phyloP scores from a whole-genome alignment of 352 stramenopile genomes.

The Phytophthora pini region DNA sequence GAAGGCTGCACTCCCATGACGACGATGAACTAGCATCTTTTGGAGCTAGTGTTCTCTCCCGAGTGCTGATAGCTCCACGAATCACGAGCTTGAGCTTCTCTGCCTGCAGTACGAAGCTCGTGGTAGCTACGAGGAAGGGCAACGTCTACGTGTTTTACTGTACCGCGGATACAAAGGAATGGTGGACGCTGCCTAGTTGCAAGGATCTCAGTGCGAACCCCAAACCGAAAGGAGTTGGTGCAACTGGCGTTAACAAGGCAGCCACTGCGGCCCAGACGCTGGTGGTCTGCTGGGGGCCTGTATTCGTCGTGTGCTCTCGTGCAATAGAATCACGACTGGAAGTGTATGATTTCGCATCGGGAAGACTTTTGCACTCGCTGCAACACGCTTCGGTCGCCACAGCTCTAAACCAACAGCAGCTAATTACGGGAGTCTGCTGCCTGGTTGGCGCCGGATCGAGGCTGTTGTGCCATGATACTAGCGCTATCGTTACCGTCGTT shows the following conservation, averaged over 20 bases:
- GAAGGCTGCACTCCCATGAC: slow-evolving; percentile 16
- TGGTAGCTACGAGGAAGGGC: slow-evolving; percentile 64
- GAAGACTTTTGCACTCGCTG: slow-evolving; percentile 53
- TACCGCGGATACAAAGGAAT: slow-evolving; percentile 12
- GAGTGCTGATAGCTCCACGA: slow-evolving; percentile 56
- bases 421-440: slow-evolving; percentile 44
- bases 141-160: slow-evolving; percentile 64
- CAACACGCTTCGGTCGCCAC: slow-evolving; percentile 1
- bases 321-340: slow-evolving; percentile 44
- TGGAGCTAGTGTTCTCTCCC: slow-evolving; percentile 33
- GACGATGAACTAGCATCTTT: slow-evolving; percentile 19
- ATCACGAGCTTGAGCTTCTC: slow-evolving; percentile 67
- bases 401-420: slow-evolving; percentile 23
- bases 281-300: slow-evolving; percentile 52
- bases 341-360: slow-evolving; percentile 53
- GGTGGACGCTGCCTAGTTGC: slow-evolving; percentile 33
- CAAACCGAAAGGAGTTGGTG: slow-evolving; percentile 35
- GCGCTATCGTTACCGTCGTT: slow-evolving; percentile 39
- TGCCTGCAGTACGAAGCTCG: slow-evolving; percentile 28
- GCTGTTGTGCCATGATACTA: slow-evolving; percentile 58
- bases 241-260: slow-evolving; percentile 16
- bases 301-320: slow-evolving; percentile 58
- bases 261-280: slow-evolving; percentile 54
- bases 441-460: not conserved
- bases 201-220: slow-evolving; percentile 49